Base-by-base conservation (phyloP, 306 rosid species). In the Inga oerstediana region DNA sequence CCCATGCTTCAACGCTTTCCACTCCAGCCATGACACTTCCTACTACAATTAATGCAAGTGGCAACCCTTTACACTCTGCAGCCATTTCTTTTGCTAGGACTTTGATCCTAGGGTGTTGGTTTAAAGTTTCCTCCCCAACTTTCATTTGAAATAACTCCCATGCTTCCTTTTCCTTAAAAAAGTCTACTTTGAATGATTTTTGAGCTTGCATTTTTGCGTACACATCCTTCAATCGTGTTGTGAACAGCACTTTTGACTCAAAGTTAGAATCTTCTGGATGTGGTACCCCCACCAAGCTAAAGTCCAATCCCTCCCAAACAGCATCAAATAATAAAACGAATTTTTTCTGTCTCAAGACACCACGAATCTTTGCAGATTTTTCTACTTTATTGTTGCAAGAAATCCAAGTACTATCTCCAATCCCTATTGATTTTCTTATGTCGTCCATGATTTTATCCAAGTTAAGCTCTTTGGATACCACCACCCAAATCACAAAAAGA, bases 291-390 rank as follows among this genome's bases (percentile, higher is more conserved):
- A 74, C 34, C 66, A 7, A 80, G 12, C 16, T 43, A 12, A 84
- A 67, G 27, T 84, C 75, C 20, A 84, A 1, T 24, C 24, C 5
- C 13, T 39, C 67, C 86, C 83, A 80, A 2, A 86, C 9, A 32
- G 83, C 89, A 45, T 86, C 87, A 41, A 86, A 64, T 2, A 83
- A 54, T 14, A 86, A 6, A 5, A 77, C 72, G 72, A 80, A 83
- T 27, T 56, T 86, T 37, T 44, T 73, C 2, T 7, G 19, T 1
- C 48, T 45, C 61, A 85, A 7, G 16, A 16, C 24, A 3, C 6
- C 3, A 4, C 43, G 45, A 74, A 88, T 78, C 43, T 2, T 64
- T 15, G 17, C 15, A 7, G 12, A 54, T 75, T 61, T 88, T 20
- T 74, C 43, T 0, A 69, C 76, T 43, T 5, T 19, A 14, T 39